Evolutionary conservation across 208 protist genomes (phyloP).

Genomic region (Porcisia hertigi): DNA sequence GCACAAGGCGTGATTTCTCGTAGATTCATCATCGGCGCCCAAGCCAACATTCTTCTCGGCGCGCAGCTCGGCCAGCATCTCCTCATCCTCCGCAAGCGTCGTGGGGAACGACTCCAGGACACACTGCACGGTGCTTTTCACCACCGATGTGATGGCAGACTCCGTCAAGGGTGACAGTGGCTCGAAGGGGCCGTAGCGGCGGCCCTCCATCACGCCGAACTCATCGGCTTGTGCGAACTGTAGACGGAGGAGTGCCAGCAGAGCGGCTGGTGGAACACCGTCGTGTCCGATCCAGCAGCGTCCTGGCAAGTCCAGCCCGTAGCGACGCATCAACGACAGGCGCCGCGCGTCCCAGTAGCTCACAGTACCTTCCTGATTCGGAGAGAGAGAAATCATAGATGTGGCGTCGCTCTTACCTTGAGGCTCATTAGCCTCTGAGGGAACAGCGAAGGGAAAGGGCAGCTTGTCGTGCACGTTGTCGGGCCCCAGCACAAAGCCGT

Average conservation of each 20-base stretch:
- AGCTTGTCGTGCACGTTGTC: constrained; percentile 85
- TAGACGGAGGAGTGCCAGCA: constrained; percentile 77
- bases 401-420: not conserved
- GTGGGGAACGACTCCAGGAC: constrained; percentile 66
- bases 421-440: constrained; percentile 1
- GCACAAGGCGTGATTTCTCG: constrained; percentile 48
- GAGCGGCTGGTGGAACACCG: constrained; percentile 62
- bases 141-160: constrained; percentile 43
- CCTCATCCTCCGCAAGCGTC: constrained; percentile 68
- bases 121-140: constrained; percentile 49
- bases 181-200: constrained; percentile 51
- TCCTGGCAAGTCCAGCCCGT: constrained; percentile 47
- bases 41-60: constrained; percentile 4
- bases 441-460: constrained; percentile 72
- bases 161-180: constrained; percentile 58
- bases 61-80: constrained; percentile 32
- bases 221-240: constrained; percentile 73
- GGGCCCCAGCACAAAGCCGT: constrained; percentile 83
- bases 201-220: constrained; percentile 60
- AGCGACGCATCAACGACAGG: constrained; percentile 40
- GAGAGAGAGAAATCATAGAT: not conserved
- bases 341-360: constrained; percentile 60
- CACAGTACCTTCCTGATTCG: not conserved
- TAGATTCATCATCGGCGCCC: constrained; percentile 13
- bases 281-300: constrained; percentile 65